A percentile compares a stretch with the other conserved stretches of the same genome.
phyloP scores from a whole-genome alignment of 768 basidiomycete species.

The Amylocystis lapponica region DNA sequence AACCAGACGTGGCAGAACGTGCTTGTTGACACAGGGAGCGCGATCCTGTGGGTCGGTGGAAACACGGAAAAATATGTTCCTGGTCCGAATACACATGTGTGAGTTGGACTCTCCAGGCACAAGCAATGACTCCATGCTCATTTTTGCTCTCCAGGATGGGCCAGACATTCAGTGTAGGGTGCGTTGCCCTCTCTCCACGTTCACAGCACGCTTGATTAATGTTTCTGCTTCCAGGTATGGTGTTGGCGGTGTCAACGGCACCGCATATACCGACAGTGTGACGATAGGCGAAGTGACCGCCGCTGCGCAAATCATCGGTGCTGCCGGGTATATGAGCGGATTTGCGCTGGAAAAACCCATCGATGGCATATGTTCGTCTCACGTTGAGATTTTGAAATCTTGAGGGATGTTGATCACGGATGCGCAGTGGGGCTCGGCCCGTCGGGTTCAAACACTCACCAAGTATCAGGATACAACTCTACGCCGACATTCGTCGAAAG shows the following conservation, averaged over 20 bases:
- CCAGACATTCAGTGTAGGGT: slow-evolving; percentile 2
- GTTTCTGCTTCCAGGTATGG: neutral
- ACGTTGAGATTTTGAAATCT: neutral
- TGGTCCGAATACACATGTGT: slow-evolving; percentile 2
- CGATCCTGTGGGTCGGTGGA: slow-evolving; percentile 8
- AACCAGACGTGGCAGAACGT: slow-evolving; percentile 5
- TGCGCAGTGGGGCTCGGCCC: slow-evolving; percentile 3
- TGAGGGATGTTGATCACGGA: neutral
- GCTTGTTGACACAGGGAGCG: slow-evolving; percentile 7
- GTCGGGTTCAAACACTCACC: neutral
- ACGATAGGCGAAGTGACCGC: slow-evolving; percentile 2
- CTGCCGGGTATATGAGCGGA: neutral
- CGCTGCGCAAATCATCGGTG: neutral
- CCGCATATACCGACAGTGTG: slow-evolving; percentile 2
- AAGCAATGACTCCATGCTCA: neutral
- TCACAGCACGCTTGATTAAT: too few species aligned
- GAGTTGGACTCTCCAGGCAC: neutral
- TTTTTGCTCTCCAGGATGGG: neutral
- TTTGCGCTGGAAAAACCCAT: neutral
- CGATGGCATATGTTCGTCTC: neutral
- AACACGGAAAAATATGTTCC: slow-evolving; percentile 1
- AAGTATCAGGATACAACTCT: slow-evolving; percentile 1
- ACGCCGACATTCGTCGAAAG: slow-evolving; percentile 2
- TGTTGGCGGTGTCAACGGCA: slow-evolving; percentile 2
- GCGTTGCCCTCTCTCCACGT: neutral